Evolutionary conservation across 345 rosid species (phyloP).

Genomic region (Linum tenue): DNA sequence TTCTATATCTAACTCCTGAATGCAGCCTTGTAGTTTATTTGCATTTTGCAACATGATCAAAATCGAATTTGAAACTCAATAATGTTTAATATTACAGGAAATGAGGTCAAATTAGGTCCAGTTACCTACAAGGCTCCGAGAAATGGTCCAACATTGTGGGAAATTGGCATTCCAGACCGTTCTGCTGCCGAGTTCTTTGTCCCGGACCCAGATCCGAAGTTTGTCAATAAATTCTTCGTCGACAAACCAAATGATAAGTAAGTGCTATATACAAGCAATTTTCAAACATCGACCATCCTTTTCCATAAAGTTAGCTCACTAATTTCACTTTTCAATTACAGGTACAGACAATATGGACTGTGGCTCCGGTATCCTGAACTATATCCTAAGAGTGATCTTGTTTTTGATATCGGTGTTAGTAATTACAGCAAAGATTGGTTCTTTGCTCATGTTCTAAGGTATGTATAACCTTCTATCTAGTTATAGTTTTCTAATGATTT

Average conservation of each 20-base stretch:
- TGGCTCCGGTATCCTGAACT: conserved; percentile 55
- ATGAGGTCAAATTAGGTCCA: conserved; percentile 29
- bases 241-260: conserved; percentile 29
- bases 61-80: neutral
- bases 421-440: conserved; percentile 58
- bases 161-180: conserved; percentile 77
- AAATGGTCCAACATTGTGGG: conserved; percentile 74
- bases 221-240: conserved; percentile 33
- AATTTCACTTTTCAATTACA: neutral
- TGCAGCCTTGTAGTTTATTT: neutral
- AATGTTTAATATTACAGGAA: conserved; percentile 29
- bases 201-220: conserved; percentile 51
- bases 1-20: too few species aligned
- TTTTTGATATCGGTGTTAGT: conserved; percentile 33
- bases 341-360: conserved; percentile 74
- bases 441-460: conserved; percentile 74
- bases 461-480: neutral
- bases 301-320: too few species aligned
- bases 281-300: neutral
- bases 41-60: neutral
- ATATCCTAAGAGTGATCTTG: conserved; percentile 46
- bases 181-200: conserved; percentile 61
- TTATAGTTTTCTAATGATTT: neutral
- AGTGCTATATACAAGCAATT: neutral
- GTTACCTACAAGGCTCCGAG: conserved; percentile 57